Evolutionary conservation across 768 basidiomycete genomes (phyloP).

Genomic region (Russula olivacea): DNA sequence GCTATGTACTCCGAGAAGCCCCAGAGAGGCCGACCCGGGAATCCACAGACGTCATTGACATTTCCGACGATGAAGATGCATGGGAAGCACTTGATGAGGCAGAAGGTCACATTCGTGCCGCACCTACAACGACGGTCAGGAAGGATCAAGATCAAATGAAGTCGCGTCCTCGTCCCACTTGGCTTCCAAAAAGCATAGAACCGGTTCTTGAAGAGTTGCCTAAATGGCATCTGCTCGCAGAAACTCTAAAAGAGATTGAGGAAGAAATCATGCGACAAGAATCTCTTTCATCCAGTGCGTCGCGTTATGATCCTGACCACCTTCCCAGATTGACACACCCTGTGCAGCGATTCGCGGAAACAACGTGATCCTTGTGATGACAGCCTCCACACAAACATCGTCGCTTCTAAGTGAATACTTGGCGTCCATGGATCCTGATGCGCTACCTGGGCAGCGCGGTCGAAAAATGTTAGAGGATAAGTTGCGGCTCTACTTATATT

Average conservation of each 20-base stretch:
- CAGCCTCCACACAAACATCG: conserved; percentile 70
- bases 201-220: conserved; percentile 91
- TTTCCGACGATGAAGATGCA: conserved; percentile 59
- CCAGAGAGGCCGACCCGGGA: conserved; percentile 26
- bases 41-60: conserved; percentile 34
- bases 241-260: conserved; percentile 88
- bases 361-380: conserved; percentile 84
- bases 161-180: conserved; percentile 38
- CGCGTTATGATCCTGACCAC: not conserved
- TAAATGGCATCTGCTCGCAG: conserved; percentile 84
- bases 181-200: conserved; percentile 74
- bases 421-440: conserved; percentile 51
- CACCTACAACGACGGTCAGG: conserved; percentile 16
- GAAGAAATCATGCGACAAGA: conserved; percentile 69
- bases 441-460: conserved; percentile 58
- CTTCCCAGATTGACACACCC: not conserved
- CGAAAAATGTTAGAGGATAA: conserved; percentile 74
- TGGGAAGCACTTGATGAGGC: conserved; percentile 69
- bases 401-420: conserved; percentile 76
- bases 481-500: conserved; percentile 66
- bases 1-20: conserved; percentile 47
- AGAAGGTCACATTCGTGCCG: conserved; percentile 34
- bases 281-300: conserved; percentile 30
- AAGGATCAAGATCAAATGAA: conserved; percentile 17
- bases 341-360: conserved; percentile 43